Evolutionary conservation across 2,329 filamentous ascomycete species (phyloP), one percentile per base, ranked within the genome.

Genomic region (Colletotrichum sp.): DNA sequence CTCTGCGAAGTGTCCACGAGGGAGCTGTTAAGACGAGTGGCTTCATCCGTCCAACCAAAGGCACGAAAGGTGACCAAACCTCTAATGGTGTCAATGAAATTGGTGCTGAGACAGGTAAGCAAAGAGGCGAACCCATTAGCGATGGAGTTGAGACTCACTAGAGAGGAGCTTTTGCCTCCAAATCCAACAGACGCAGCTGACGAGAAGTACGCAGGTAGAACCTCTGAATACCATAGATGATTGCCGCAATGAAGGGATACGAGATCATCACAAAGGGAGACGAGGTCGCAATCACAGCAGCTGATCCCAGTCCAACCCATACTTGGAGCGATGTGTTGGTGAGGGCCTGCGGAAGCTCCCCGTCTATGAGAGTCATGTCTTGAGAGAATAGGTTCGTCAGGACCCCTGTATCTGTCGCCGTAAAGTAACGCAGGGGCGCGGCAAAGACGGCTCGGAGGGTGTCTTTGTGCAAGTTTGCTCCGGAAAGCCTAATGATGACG

Each of bases 161-260:
- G 0, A 93, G 82, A 88, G 86, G 86, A 2, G 82, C 81, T 88
- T 78, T 93, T 92, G 3, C 89, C 87, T 93, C 92, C 2, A 94
- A 85, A 63, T 93, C 92, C 10, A 94, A 81, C 21, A 92, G 85
- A 60, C 92, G 87, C 9, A 94, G 81, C 80, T 93, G 92, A 0
- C 91, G 84, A 1, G 91, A 92, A 0, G 91, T 93, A 0, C 89
- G 86, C 3, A 93, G 85, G 78, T 93, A 93, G 65, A 91, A 86
- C 63, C 85, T 88, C 76, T 92, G 91, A 1, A 93, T 81, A 2
- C 85, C 75, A 68, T 88, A 92, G 1, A 92, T 76, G 1, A 88
- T 76, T 0, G 79, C 81, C 8, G 87, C 76, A 3, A 92, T 78
- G 5, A 89, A 81, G 0, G 91, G 91, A 72, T 92, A 89, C 0